A percentile compares a stretch with the other conserved stretches of the same genome.
These are phyloP conservation scores for Colletotrichum tropicicola DNA, from an alignment of 2,329 filamentous ascomycete species.

Conservation along the genomic window DNA sequence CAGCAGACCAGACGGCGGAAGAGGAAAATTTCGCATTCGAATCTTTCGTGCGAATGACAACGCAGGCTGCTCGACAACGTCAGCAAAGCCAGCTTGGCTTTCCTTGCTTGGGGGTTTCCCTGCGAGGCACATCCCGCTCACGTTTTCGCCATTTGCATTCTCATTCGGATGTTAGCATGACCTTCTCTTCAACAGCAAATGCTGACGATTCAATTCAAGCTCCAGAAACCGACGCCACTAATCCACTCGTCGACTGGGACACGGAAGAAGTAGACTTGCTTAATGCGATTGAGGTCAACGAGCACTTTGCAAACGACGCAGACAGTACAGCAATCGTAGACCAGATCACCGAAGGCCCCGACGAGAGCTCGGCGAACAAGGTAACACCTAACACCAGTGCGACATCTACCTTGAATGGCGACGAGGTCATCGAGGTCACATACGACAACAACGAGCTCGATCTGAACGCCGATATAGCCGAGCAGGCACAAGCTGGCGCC, in stretches of 20 bases:
- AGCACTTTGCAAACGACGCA: slow-evolving; percentile 7
- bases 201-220: slow-evolving; percentile 38
- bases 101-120: background rate
- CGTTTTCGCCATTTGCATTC: slow-evolving; percentile 15
- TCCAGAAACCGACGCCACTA: slow-evolving; percentile 33
- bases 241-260: slow-evolving; percentile 37
- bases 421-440: slow-evolving; percentile 39
- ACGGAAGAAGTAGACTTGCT: slow-evolving; percentile 1
- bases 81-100: background rate
- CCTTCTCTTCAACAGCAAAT: slow-evolving; percentile 32
- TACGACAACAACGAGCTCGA: slow-evolving; percentile 42
- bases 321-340: background rate
- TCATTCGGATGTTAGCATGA: slow-evolving; percentile 29
- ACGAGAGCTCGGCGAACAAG: slow-evolving; percentile 17
- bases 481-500: background rate
- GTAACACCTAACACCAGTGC: slow-evolving; percentile 37
- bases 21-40: slow-evolving; percentile 18
- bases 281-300: background rate
- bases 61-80: background rate
- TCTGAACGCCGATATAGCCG: slow-evolving; percentile 32
- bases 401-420: slow-evolving; percentile 43
- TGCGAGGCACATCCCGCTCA: background rate
- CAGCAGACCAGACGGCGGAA: slow-evolving; percentile 14
- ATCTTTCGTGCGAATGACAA: slow-evolving; percentile 7
- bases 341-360: background rate